Percentiles rank a stretch among this genome's conserved stretches.
Conservation (phyloP, 2,329 filamentous ascomycete genomes). For the Pseudocercospora fijiensis region DNA sequence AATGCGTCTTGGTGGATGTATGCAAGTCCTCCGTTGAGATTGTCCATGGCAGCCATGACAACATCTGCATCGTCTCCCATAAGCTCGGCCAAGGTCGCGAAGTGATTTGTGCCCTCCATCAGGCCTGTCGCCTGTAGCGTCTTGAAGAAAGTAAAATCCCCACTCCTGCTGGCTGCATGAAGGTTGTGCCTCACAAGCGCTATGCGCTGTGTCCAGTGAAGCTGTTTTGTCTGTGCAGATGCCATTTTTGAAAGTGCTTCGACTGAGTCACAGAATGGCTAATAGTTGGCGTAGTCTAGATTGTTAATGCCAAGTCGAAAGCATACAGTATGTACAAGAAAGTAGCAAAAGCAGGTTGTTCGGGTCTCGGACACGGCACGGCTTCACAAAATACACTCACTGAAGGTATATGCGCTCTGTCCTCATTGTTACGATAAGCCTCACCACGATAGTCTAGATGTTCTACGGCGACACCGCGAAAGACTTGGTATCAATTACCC, state of each 20-base stretch:
- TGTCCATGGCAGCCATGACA: constrained; percentile 47
- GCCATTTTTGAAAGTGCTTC: constrained; percentile 23
- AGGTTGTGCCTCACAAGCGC: constrained; percentile 49
- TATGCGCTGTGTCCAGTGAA: constrained; percentile 50
- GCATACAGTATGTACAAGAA: constrained; percentile 14
- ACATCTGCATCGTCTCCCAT: constrained; percentile 47
- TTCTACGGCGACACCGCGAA: constrained; percentile 23
- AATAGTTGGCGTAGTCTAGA: constrained; percentile 5
- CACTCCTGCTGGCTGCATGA: constrained; percentile 45
- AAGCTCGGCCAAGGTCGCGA: constrained; percentile 43
- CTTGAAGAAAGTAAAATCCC: constrained; percentile 51
- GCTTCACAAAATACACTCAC: constrained; percentile 11
- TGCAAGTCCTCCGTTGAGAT: constrained; percentile 48
- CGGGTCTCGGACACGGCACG: constrained; percentile 12
- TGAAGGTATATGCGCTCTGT: constrained; percentile 20
- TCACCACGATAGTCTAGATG: constrained; percentile 15
- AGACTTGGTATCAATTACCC: constrained; percentile 19
- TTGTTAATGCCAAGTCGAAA: background rate
- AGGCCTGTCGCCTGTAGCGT: constrained; percentile 46
- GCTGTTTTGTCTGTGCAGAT: constrained; percentile 33
- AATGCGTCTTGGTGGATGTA: constrained; percentile 51
- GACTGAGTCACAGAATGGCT: background rate
- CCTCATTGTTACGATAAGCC: constrained; percentile 24
- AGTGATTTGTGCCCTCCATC: constrained; percentile 48
- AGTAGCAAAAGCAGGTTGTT: constrained; percentile 1